A percentile compares a stretch with the other conserved stretches of the same genome.
phyloP scores from a whole-genome alignment of 306 rosid genomes.

The Ceratonia siliqua region DNA sequence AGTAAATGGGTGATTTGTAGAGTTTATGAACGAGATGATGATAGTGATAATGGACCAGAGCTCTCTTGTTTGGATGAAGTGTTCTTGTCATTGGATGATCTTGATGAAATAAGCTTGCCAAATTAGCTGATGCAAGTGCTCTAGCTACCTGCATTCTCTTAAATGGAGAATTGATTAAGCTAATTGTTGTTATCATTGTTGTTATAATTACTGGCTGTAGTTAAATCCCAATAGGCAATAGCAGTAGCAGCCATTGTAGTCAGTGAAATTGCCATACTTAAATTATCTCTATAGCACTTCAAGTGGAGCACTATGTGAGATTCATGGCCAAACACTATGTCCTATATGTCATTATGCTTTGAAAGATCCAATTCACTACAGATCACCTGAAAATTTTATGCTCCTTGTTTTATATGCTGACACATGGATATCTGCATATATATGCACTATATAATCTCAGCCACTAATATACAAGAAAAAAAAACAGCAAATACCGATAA shows the following conservation, averaged over 20 bases:
- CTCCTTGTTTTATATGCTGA: neutral
- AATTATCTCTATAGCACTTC: neutral
- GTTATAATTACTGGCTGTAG: neutral
- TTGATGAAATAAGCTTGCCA: slow-evolving; percentile 70
- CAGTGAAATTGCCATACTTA: neutral
- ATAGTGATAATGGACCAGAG: slow-evolving; percentile 42
- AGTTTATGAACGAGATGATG: slow-evolving; percentile 53
- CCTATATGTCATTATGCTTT: neutral
- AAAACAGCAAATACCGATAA: too few relatives aligned
- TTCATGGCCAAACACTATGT: slow-evolving; percentile 9
- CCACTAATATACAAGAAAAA: neutral
- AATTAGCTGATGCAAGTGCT: slow-evolving; percentile 23
- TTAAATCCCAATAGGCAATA: neutral
- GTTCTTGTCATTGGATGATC: slow-evolving; percentile 69
- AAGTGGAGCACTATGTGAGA: slow-evolving; percentile 22
- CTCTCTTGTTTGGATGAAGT: slow-evolving; percentile 74
- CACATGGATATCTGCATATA: neutral
- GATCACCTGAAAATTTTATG: neutral
- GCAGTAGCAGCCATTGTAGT: neutral
- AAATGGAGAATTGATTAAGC: neutral
- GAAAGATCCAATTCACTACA: neutral
- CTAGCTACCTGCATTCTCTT: too few relatives aligned
- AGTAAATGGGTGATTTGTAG: slow-evolving; percentile 81
- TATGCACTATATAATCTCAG: neutral
- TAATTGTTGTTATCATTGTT: too few relatives aligned